Percentiles rank a stretch among this genome's conserved stretches.
Conservation (phyloP, 495 filamentous ascomycete genomes). For the Hypomontagnella monticulosa region DNA sequence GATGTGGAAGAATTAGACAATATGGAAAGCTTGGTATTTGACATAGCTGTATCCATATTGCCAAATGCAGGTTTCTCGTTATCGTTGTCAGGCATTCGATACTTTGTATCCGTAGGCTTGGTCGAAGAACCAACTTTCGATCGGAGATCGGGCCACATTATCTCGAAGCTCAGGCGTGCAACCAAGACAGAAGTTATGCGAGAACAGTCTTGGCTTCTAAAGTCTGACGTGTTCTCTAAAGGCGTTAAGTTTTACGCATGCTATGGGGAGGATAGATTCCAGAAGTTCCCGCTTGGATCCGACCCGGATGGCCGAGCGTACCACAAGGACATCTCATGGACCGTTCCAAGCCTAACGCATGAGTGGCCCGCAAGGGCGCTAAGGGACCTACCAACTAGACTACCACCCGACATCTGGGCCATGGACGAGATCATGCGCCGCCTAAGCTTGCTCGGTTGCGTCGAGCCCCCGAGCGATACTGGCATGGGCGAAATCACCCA, state of each 20-base stretch:
- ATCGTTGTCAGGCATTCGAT: neutral
- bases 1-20: no score
- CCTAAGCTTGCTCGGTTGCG: neutral
- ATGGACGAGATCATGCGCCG: neutral
- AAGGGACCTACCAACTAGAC: neutral
- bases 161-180: neutral
- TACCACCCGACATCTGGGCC: neutral
- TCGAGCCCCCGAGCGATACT: neutral
- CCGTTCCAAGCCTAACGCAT: neutral
- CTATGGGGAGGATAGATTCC: neutral
- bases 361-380: neutral
- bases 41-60: no score
- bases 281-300: neutral
- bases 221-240: neutral
- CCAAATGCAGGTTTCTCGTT: neutral
- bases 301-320: neutral
- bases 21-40: no score
- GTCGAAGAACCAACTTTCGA: neutral
- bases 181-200: neutral
- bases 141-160: neutral
- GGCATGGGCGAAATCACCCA: neutral
- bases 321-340: neutral
- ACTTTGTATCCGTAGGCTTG: neutral
- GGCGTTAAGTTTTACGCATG: neutral
- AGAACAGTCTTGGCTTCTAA: neutral